phyloP scores from a whole-genome alignment of 1,284 basidiomycete species.

The Uromyces viciae-fabae region DNA sequence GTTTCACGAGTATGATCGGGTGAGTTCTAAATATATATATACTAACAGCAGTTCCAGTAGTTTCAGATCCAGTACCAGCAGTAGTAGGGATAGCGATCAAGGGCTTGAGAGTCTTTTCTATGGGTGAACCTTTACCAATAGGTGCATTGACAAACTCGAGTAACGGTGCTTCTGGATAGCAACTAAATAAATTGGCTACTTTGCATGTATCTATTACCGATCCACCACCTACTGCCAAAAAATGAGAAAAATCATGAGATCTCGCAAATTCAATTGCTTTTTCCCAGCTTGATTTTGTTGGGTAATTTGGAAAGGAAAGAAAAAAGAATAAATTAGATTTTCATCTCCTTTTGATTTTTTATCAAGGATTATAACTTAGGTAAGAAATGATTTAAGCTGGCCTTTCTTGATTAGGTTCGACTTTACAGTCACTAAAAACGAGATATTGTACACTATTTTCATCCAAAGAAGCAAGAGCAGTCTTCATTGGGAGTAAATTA shows the following conservation, averaged over 20 bases:
- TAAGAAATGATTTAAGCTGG: conserved; percentile 48
- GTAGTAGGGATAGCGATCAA: conserved; percentile 93
- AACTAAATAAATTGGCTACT: conserved; percentile 75
- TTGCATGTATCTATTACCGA: conserved; percentile 95
- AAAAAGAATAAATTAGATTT: too few species aligned
- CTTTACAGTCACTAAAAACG: conserved; percentile 75
- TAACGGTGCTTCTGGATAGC: conserved; percentile 81
- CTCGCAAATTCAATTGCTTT: conserved; percentile 85
- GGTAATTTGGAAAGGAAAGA: not conserved
- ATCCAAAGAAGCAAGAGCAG: conserved; percentile 76
- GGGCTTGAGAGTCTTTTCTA: conserved; percentile 71
- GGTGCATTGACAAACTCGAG: conserved; percentile 93
- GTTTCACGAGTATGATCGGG: not conserved
- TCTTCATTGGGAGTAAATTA: conserved; percentile 73
- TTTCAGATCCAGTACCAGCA: conserved; percentile 94
- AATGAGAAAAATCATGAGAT: conserved; percentile 81
- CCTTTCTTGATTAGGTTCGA: conserved; percentile 83
- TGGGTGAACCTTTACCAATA: conserved; percentile 83
- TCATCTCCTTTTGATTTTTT: not conserved
- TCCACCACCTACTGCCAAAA: conserved; percentile 89
- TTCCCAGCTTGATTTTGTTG: conserved; percentile 62
- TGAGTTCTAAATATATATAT: not conserved
- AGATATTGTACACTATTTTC: conserved; percentile 72
- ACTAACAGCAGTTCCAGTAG: conserved; percentile 77
- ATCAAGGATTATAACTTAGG: not conserved